Evolutionary conservation across 805 yeast genomes (phyloP), one percentile per base, ranked within the genome.

Genomic region (Starmerella lactis-condensi): DNA sequence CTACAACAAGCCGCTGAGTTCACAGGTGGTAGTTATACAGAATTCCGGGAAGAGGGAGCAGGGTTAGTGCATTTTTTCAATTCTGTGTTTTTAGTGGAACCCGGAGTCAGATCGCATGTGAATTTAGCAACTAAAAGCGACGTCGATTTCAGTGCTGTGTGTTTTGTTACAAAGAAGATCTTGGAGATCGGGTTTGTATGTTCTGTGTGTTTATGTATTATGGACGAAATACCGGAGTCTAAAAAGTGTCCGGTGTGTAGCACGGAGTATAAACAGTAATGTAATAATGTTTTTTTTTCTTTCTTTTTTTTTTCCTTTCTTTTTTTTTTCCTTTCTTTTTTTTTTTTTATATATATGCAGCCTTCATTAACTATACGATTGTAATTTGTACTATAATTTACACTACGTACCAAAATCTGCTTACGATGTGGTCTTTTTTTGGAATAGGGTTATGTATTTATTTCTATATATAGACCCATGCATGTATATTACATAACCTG

Each of bases 1-100:
- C 57, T 89, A 37, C 96, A 89, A 50, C 98, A 89, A 50, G 94
- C 96, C 0, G 68, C 92, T 0, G 98, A 89, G 55, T 81, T 93
- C 6, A 85, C 98, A 0, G 69, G 73, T 42, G 99, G 99, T 3
- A 72, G 82, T 1, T 89, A 85, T 48, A 59, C 85, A 35, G 60
- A 61, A 26, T 64, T 85, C 15, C 63, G 62, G 3, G 65, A 72
- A 34, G 56, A 60, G 26, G 30, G 24, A 4, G 28, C 17, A n/a
- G 96, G 94, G 0, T 56, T 89, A 26, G 67, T 83, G 2, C 95
- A 85, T 48, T 78, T 79, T 42, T 60, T 89, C 21, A 44, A 64
- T 41, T 75, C 91, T 3, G 89, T 93, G 2, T 72, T 76, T 54
- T 72, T 78, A 43, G 70, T 85, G 7, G 95, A 83, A 43, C 93